Percentiles rank a stretch among this genome's conserved stretches.
phyloP scores from a whole-genome alignment of 352 stramenopile species.

The Paralagenidium karlingii region DNA sequence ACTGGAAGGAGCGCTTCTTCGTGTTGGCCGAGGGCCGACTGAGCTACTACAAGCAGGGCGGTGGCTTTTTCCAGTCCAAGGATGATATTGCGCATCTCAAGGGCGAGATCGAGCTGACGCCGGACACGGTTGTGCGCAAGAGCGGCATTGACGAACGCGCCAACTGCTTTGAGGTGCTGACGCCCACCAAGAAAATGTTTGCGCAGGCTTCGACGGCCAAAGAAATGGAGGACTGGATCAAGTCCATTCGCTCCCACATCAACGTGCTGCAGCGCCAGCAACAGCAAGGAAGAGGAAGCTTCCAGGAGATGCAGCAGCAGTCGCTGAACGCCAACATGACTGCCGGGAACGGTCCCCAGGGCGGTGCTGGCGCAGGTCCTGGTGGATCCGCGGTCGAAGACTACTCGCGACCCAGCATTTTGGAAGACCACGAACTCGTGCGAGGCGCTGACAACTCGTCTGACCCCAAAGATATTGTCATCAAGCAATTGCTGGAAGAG shows the following conservation, averaged over 20 bases:
- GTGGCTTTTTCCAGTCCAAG: constrained; percentile 74
- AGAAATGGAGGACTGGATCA: constrained; percentile 83
- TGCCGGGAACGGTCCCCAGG: constrained; percentile 9
- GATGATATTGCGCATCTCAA: constrained; percentile 82
- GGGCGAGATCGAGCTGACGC: constrained; percentile 66
- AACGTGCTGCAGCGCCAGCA: constrained; percentile 42
- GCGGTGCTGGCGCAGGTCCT: constrained; percentile 12
- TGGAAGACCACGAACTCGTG: constrained; percentile 80
- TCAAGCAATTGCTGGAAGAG: constrained; percentile 78
- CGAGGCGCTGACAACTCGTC: constrained; percentile 58
- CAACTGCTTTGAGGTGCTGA: constrained; percentile 81
- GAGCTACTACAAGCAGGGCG: constrained; percentile 81
- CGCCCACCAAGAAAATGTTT: constrained; percentile 77
- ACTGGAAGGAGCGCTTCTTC: constrained; percentile 84
- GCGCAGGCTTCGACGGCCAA: constrained; percentile 64
- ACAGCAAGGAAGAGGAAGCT: constrained; percentile 21
- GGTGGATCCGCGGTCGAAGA: constrained; percentile 27
- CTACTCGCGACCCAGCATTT: constrained; percentile 70
- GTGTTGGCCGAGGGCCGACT: constrained; percentile 71
- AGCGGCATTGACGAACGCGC: constrained; percentile 78
- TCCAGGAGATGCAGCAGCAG: constrained; percentile 26
- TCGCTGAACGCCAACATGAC: constrained; percentile 4
- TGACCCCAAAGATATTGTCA: constrained; percentile 79
- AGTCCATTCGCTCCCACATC: constrained; percentile 71
- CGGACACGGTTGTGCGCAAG: constrained; percentile 69